Evolutionary conservation across 78 protist species (phyloP).

Genomic region (Chrysochromulina tobinii): DNA sequence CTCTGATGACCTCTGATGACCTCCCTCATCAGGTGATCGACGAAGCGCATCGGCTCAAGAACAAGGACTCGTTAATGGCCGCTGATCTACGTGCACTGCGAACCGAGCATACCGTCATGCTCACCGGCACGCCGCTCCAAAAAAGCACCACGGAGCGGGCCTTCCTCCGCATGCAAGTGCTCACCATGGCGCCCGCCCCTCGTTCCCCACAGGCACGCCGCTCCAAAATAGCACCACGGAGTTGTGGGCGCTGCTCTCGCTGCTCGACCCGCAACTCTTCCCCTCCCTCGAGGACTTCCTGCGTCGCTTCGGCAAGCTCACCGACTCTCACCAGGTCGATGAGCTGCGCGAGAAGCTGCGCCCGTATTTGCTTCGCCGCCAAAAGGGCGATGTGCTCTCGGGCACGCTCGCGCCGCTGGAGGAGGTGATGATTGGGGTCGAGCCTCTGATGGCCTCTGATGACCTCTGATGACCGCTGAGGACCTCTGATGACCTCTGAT

Average conservation of each 20-base stretch:
- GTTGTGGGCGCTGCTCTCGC: slow-evolving; percentile 82
- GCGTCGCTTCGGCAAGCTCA: slow-evolving; percentile 5
- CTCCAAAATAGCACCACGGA: slow-evolving; percentile 79
- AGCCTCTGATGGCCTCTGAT: too few species aligned
- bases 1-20: too few species aligned
- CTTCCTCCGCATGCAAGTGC: too few species aligned
- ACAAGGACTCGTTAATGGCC: not conserved
- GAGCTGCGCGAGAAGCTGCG: not conserved
- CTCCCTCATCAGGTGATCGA: too few species aligned
- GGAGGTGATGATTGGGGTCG: slow-evolving; percentile 82
- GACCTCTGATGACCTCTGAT: too few species aligned
- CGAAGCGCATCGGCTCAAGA: slow-evolving; percentile 65
- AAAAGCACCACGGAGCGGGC: slow-evolving; percentile 83
- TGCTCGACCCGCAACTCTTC: slow-evolving; percentile 72
- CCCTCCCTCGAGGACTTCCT: slow-evolving; percentile 20
- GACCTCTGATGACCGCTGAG: too few species aligned
- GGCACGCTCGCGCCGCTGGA: slow-evolving; percentile 76
- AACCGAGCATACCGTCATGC: not conserved
- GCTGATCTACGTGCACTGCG: not conserved
- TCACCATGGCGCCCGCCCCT: too few species aligned
- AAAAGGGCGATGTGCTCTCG: slow-evolving; percentile 86
- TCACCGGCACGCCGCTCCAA: slow-evolving; percentile 85
- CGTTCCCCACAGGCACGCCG: too few species aligned
- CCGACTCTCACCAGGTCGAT: slow-evolving; percentile 25
- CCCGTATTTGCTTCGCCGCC: slow-evolving; percentile 71